phyloP scores from a whole-genome alignment of 495 filamentous ascomycete genomes.

The Lindgomyces ingoldianus region DNA sequence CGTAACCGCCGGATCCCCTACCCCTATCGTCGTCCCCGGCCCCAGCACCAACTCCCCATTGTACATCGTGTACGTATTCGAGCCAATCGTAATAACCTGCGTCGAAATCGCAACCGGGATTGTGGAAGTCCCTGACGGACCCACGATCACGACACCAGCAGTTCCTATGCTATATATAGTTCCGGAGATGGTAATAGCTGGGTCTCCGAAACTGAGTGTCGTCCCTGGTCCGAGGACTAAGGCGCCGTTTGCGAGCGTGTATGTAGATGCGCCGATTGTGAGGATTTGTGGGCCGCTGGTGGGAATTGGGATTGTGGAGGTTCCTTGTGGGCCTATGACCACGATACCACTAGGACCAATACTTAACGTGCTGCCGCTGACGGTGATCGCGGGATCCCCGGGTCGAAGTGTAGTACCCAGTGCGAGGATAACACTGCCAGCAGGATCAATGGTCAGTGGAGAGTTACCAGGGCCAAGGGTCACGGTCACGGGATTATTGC shows the following conservation, averaged over 20 bases:
- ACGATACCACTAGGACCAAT: slow-evolving; percentile 12
- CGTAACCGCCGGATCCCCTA: slow-evolving; percentile 11
- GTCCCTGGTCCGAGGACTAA: background rate
- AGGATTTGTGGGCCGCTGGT: background rate
- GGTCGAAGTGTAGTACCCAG: background rate
- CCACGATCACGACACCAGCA: slow-evolving; percentile 5
- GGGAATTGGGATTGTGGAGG: background rate
- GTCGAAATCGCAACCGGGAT: background rate
- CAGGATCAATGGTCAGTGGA: slow-evolving; percentile 8
- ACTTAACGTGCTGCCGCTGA: background rate
- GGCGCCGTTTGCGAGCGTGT: background rate
- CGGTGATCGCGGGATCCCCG: background rate
- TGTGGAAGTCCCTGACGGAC: background rate
- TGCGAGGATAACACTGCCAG: background rate
- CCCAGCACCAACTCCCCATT: slow-evolving; percentile 1
- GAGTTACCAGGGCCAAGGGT: background rate
- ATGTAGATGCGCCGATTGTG: background rate
- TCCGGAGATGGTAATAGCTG: background rate
- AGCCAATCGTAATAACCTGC: background rate
- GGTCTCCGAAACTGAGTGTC: slow-evolving; percentile 5
- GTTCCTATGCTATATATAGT: background rate
- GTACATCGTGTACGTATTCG: background rate
- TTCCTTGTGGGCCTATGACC: background rate
- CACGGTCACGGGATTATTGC: slow-evolving; percentile 1
- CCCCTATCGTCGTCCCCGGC: slow-evolving; percentile 1